A percentile compares a stretch with the other conserved stretches of the same genome.
Conservation (phyloP, 2,329 filamentous ascomycete genomes). For the Exophiala dermatitidis region DNA sequence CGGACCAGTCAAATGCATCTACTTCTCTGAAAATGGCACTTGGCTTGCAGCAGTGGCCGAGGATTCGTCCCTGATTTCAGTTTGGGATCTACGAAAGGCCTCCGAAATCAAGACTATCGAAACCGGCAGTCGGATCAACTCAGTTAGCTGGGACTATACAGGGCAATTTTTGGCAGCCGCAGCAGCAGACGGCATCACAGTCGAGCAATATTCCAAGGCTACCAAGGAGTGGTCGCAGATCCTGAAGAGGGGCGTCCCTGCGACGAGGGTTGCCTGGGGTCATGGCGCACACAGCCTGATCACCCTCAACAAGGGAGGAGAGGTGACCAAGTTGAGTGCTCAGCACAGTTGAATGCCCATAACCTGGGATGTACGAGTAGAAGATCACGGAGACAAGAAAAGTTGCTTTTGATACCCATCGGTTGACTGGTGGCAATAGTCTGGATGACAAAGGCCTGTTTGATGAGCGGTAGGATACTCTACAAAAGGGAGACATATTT, state of each 20-base stretch:
- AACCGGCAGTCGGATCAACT: slow-evolving; percentile 63
- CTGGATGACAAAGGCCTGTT: neutral
- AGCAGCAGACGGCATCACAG: slow-evolving; percentile 70
- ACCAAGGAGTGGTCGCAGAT: slow-evolving; percentile 86
- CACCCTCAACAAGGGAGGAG: slow-evolving; percentile 66
- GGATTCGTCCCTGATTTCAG: slow-evolving; percentile 67
- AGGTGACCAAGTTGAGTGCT: slow-evolving; percentile 46
- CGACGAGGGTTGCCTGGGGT: slow-evolving; percentile 71
- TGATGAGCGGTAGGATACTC: neutral
- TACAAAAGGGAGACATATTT: too few species aligned
- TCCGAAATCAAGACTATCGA: slow-evolving; percentile 78
- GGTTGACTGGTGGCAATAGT: neutral
- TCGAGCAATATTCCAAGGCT: slow-evolving; percentile 83
- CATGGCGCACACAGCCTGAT: slow-evolving; percentile 65
- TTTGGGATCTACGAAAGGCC: slow-evolving; percentile 88
- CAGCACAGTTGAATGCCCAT: neutral
- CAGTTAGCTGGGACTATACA: slow-evolving; percentile 85
- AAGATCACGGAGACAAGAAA: neutral
- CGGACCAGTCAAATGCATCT: slow-evolving; percentile 64
- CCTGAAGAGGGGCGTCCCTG: slow-evolving; percentile 65
- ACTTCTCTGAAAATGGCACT: slow-evolving; percentile 93
- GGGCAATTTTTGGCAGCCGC: slow-evolving; percentile 84
- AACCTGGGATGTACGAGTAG: slow-evolving; percentile 3
- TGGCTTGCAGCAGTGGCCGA: slow-evolving; percentile 83
- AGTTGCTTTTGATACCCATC: slow-evolving; percentile 14